A percentile compares a stretch with the other conserved stretches of the same genome.
These are phyloP conservation scores for Annona cherimola DNA, from an alignment of 164 flowering plant species.

Conservation along the genomic window DNA sequence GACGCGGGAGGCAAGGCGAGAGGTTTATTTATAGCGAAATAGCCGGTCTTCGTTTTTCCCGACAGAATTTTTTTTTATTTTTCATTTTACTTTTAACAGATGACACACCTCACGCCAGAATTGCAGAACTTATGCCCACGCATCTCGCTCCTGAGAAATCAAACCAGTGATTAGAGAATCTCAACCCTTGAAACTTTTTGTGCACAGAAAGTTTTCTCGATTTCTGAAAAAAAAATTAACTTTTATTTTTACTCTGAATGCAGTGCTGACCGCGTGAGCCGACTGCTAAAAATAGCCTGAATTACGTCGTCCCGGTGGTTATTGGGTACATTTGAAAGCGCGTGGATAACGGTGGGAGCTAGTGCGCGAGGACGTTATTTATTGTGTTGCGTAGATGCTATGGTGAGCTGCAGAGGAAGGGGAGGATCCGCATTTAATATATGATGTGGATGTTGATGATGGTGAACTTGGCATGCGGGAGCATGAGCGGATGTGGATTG, in stretches of 20 bases:
- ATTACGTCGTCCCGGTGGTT: too few relatives aligned
- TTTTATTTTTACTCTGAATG: too few relatives aligned
- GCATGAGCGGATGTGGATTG: conserved; percentile 3
- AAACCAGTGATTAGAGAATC: neutral
- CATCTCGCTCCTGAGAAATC: neutral
- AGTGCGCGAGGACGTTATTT: neutral
- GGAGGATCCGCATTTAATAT: neutral
- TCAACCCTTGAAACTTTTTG: neutral
- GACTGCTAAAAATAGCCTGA: too few relatives aligned
- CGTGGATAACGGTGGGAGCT: neutral
- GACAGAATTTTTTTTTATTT: conserved; percentile 23
- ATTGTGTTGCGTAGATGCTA: neutral
- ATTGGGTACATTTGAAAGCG: neutral
- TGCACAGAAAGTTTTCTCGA: too few relatives aligned
- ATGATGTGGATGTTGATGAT: conserved; percentile 3
- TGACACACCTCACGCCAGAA: neutral
- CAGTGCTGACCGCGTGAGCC: too few relatives aligned
- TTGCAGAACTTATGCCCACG: neutral
- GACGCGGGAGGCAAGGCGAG: neutral
- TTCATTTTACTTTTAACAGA: too few relatives aligned
- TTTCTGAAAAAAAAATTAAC: too few relatives aligned
- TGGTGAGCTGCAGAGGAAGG: neutral
- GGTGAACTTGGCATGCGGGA: neutral
- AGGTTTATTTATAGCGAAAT: conserved; percentile 25
- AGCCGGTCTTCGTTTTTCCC: conserved; percentile 33